Percentiles rank a stretch among this genome's conserved stretches.
Conservation (phyloP, 2,329 filamentous ascomycete species). For the Colletotrichum tamarilloi region DNA sequence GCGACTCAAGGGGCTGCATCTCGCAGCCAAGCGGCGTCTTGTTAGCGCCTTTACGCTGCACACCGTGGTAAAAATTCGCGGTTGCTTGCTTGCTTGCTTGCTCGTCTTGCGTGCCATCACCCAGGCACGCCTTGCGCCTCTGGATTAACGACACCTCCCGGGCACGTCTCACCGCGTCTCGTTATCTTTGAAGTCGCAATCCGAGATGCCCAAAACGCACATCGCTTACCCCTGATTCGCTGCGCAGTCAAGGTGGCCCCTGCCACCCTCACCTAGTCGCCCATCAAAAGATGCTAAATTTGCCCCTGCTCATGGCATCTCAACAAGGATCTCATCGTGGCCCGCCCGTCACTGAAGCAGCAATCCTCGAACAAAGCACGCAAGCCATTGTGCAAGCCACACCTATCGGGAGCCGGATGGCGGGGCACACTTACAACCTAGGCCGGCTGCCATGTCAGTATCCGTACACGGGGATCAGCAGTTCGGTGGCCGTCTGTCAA, state of each 20-base stretch:
- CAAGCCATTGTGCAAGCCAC: slow-evolving; percentile 33
- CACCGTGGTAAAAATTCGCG: background rate
- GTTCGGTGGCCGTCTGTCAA: background rate
- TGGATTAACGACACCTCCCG: slow-evolving; percentile 4
- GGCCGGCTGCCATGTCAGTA: background rate
- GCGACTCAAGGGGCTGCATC: slow-evolving; percentile 5
- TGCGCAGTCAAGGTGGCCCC: slow-evolving; percentile 3
- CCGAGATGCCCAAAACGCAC: slow-evolving; percentile 17
- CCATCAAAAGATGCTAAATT: slow-evolving; percentile 2
- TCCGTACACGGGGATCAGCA: background rate
- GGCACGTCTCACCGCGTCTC: slow-evolving; percentile 17
- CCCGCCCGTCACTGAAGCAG: slow-evolving; percentile 22
- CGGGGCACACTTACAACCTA: slow-evolving; percentile 3
- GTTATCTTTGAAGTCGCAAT: slow-evolving; percentile 28
- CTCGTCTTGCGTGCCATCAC: background rate
- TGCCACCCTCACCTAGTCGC: slow-evolving; percentile 20
- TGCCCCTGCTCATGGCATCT: slow-evolving; percentile 9
- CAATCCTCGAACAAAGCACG: slow-evolving; percentile 26
- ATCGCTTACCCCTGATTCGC: slow-evolving; percentile 14
- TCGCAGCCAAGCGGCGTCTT: slow-evolving; percentile 12
- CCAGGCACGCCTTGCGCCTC: background rate
- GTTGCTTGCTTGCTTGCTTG: slow-evolving; percentile 3
- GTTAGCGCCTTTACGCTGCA: slow-evolving; percentile 3
- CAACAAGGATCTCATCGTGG: slow-evolving; percentile 14
- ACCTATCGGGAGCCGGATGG: slow-evolving; percentile 5